Evolutionary conservation across 805 yeast genomes (phyloP), one percentile per base, ranked within the genome.

Genomic region (Metschnikowia kofuensis): DNA sequence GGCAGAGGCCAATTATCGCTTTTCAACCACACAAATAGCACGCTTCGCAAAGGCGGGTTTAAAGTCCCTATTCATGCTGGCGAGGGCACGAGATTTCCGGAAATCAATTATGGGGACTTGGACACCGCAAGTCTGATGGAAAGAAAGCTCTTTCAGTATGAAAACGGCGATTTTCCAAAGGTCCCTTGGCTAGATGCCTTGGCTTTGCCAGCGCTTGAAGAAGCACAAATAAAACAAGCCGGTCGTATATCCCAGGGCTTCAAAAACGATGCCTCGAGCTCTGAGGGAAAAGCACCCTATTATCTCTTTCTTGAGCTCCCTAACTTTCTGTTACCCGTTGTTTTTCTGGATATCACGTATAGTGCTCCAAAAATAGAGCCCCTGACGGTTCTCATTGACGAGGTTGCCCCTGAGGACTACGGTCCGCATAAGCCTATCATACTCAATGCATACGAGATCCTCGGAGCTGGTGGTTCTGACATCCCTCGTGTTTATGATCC

Each of bases 131-230:
- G 62, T 4, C 59, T 72, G 6, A 60, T 80, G 15, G 89, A 85
- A 53, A 64, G 63, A 42, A 69, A 77, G 43, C 69, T 87, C 38
- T 83, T 85, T 53, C 68, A 67, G 42, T 87, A 83, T 59, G 90
- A 85, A 58, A 75, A 78, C 51, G 90, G 90, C 1, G 91, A 87
- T 27, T 70, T 81, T 27, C 68, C 77, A 6, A 65, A 78, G 7
- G 65, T 80, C 1, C 80, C 77, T 42, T 91, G 97, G 97, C 70
- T 90, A 9, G 96, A 89, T 59, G 74, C 79, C 40, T 57, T 87
- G 48, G 78, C 85, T 0, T 73, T 83, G 52, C 72, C 87, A 11
- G 71, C 73, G 50, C 74, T 85, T 38, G 83, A 79, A 54, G 65
- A 62, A 42, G 58, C 34, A 12, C 21, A 34, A 15, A 14, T 28